Evolutionary conservation across 345 rosid species (phyloP).

Genomic region (Punica granatum): DNA sequence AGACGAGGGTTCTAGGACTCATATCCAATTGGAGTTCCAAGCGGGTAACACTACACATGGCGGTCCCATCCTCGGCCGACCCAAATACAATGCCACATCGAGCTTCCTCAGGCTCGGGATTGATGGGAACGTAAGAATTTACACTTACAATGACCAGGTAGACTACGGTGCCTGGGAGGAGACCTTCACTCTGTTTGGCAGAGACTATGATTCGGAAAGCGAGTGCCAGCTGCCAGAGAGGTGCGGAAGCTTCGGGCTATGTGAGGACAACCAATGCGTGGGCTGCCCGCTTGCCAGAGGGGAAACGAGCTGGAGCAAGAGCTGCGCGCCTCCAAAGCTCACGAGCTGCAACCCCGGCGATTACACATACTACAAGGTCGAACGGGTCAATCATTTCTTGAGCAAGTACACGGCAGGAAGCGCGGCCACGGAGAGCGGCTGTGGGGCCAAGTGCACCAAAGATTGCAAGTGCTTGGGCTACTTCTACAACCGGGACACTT

Average conservation of each 20-base stretch:
- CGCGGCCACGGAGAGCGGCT: constrained; percentile 19
- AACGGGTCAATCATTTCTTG: constrained; percentile 48
- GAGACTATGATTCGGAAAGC: constrained; percentile 9
- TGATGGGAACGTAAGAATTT: constrained; percentile 40
- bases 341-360: constrained; percentile 12
- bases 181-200: constrained; percentile 29
- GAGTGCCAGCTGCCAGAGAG: constrained; percentile 28
- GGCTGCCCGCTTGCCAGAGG: constrained; percentile 22
- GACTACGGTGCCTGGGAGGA: constrained; percentile 30
- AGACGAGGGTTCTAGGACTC: constrained; percentile 12
- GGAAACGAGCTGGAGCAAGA: constrained; percentile 36
- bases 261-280: constrained; percentile 22
- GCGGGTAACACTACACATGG: neutral
- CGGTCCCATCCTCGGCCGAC: constrained; percentile 7
- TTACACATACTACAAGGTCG: constrained; percentile 30
- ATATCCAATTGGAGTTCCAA: neutral
- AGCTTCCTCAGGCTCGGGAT: constrained; percentile 36
- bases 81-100: constrained; percentile 31
- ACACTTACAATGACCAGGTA: constrained; percentile 31
- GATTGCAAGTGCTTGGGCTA: constrained; percentile 16
- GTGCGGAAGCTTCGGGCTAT: constrained; percentile 27
- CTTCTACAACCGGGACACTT: constrained; percentile 17
- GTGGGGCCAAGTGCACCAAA: constrained; percentile 24
- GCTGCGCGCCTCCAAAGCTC: constrained; percentile 23
- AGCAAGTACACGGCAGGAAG: constrained; percentile 35